Percentiles rank a stretch among this genome's conserved stretches.
These are phyloP conservation scores for Ustilago loliicola DNA, from an alignment of 1,284 basidiomycete species.

Conservation along the genomic window DNA sequence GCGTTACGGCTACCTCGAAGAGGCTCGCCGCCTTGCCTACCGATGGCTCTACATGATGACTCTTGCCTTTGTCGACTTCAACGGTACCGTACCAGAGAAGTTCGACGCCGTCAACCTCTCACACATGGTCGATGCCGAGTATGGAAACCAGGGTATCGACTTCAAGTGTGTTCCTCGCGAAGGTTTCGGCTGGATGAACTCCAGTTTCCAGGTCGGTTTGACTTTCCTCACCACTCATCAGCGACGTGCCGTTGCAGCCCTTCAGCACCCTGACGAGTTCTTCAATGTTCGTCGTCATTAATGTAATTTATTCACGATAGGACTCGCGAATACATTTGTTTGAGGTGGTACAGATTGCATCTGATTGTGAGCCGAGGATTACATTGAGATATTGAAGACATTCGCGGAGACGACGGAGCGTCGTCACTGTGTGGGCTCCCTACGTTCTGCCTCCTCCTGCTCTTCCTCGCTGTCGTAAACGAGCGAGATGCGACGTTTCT, in stretches of 20 bases:
- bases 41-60: constrained; percentile 91
- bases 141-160: constrained; percentile 97
- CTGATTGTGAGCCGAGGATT: too few relatives aligned
- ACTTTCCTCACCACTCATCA: constrained; percentile 94
- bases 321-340: neutral
- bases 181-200: constrained; percentile 88
- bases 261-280: constrained; percentile 90
- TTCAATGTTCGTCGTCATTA: constrained; percentile 72
- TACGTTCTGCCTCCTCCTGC: too few relatives aligned
- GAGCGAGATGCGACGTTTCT: too few relatives aligned
- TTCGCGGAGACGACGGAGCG: too few relatives aligned
- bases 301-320: neutral
- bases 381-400: too few relatives aligned
- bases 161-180: constrained; percentile 89
- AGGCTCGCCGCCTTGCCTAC: constrained; percentile 92
- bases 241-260: constrained; percentile 92
- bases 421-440: too few relatives aligned
- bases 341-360: neutral
- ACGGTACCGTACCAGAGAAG: constrained; percentile 97
- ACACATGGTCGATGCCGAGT: constrained; percentile 96
- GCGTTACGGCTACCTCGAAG: constrained; percentile 93
- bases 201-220: constrained; percentile 83
- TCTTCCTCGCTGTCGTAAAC: too few relatives aligned
- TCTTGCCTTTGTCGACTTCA: constrained; percentile 79
- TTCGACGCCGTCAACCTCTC: constrained; percentile 96